phyloP scores from a whole-genome alignment of 495 filamentous ascomycete species.

The Penicillium taxi region DNA sequence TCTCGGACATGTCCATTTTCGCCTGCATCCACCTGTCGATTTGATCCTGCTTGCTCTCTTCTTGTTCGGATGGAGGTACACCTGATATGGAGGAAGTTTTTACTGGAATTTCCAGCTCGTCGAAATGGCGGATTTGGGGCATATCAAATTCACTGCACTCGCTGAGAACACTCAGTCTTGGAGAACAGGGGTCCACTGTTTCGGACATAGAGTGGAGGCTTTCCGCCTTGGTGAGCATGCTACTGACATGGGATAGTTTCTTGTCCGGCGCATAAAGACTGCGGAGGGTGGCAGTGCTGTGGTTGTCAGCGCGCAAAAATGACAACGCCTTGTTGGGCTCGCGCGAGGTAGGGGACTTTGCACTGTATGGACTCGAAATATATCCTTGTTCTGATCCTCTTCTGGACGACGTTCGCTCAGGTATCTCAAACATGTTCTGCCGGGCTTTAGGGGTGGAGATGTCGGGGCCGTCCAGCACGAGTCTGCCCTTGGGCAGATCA shows the following conservation, averaged over 20 bases:
- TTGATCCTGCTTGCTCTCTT: conserved; percentile 15
- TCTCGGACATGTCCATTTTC: conserved; percentile 11
- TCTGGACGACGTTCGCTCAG: conserved; percentile 34
- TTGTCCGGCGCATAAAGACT: conserved; percentile 51
- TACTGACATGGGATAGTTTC: conserved; percentile 30
- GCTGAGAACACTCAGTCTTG: conserved; percentile 66
- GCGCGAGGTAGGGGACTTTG: conserved; percentile 16
- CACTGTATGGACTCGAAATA: too few species aligned
- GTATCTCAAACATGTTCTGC: conserved; percentile 29
- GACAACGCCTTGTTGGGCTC: conserved; percentile 50
- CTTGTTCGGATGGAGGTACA: conserved; percentile 7
- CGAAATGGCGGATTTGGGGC: conserved; percentile 13
- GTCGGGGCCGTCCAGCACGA: conserved; percentile 17
- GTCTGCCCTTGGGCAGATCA: conserved; percentile 18
- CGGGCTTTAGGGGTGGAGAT: conserved; percentile 21
- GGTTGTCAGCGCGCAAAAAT: conserved; percentile 55
- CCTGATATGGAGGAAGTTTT: conserved; percentile 15
- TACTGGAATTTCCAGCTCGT: conserved; percentile 29
- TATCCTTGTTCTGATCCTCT: too few species aligned
- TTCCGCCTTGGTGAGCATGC: conserved; percentile 29
- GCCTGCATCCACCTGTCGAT: conserved; percentile 29
- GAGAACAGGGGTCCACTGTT: conserved; percentile 40
- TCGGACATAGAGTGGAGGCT: conserved; percentile 31
- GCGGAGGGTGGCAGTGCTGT: conserved; percentile 56
- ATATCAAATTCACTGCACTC: conserved; percentile 67